A percentile compares a stretch with the other conserved stretches of the same genome.
These are phyloP conservation scores for Monosporascus cannonballus DNA, from an alignment of 2,329 filamentous ascomycete genomes.

Conservation along the genomic window DNA sequence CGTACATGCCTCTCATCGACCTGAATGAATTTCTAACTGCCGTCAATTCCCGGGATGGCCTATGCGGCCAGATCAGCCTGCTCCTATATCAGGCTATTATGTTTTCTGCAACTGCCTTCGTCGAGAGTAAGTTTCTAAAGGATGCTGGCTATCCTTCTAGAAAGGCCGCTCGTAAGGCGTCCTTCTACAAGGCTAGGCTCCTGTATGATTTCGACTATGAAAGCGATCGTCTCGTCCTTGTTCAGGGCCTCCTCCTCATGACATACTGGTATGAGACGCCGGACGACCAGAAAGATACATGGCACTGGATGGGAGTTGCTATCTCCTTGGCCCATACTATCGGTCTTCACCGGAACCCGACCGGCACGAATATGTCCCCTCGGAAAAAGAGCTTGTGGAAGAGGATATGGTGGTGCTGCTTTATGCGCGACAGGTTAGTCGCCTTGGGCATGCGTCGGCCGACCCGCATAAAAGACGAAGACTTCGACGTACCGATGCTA, in stretches of 20 bases:
- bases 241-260: conserved; percentile 85
- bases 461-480: conserved; percentile 85
- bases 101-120: conserved; percentile 86
- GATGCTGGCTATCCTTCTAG: conserved; percentile 72
- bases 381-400: conserved; percentile 82
- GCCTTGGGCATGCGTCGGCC: conserved; percentile 90
- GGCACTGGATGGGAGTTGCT: conserved; percentile 98
- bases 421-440: conserved; percentile 89
- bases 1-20: conserved; percentile 87
- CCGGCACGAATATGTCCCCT: conserved; percentile 65
- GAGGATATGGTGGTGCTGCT: conserved; percentile 96
- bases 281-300: conserved; percentile 95
- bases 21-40: conserved; percentile 52
- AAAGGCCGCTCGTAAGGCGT: conserved; percentile 78
- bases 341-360: conserved; percentile 80
- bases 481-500: conserved; percentile 91
- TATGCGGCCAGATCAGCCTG: conserved; percentile 68
- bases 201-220: conserved; percentile 97
- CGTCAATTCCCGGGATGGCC: conserved; percentile 62
- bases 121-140: conserved; percentile 71
- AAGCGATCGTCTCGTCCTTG: conserved; percentile 77
- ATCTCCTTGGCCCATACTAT: conserved; percentile 91
- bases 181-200: conserved; percentile 81
- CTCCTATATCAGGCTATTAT: conserved; percentile 91
- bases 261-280: conserved; percentile 98